Evolutionary conservation across 1,284 basidiomycete genomes (phyloP), one percentile per base, ranked within the genome.

Genomic region (Apiotrichum domesticum): DNA sequence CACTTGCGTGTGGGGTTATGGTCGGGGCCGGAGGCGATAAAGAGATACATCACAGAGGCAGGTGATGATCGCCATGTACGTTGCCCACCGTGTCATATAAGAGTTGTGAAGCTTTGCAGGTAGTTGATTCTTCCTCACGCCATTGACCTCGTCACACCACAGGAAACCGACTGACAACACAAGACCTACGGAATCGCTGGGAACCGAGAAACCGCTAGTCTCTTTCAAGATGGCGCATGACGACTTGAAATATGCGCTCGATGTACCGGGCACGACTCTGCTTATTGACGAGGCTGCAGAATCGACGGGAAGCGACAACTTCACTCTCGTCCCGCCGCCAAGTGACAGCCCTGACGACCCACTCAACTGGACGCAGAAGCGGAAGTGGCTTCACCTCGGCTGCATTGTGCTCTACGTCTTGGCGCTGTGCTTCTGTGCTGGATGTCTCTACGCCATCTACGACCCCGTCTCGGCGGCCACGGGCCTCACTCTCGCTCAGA

Each of bases 361-460:
- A 7, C 57, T 66, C 37, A 66, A 66, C 45, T 66, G 65, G 65
- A 53, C 60, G 10, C 45, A 48, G 47, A 40, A 33, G n/a, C 46
- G 62, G 34, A 66, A 66, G 44, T 55, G 60, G 34, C 46, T 66
- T 35, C 55, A 61, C 42, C 45, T 63, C 9, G 39, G 41, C 11
- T 66, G 64, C 48, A 34, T 66, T 21, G 44, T 54, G 6, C 42
- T 63, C 42, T 63, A 59, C 46, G 56, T 59, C 41, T 46, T 64
- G 10, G 52, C 62, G 4, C 43, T 56, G 1, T 50, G 55, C 6
- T 50, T 66, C 39, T 51, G 48, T 29, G 54, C 59, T 0, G 60
- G 61, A 1, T 58, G 53, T 13, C 54, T 69, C 10, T 64, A 64
- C 33, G 62, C 67, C 13, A 62, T 69, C 51, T 67, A 64, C 40